phyloP scores from a whole-genome alignment of 2,329 filamentous ascomycete species.

The Aspergillus proliferans region DNA sequence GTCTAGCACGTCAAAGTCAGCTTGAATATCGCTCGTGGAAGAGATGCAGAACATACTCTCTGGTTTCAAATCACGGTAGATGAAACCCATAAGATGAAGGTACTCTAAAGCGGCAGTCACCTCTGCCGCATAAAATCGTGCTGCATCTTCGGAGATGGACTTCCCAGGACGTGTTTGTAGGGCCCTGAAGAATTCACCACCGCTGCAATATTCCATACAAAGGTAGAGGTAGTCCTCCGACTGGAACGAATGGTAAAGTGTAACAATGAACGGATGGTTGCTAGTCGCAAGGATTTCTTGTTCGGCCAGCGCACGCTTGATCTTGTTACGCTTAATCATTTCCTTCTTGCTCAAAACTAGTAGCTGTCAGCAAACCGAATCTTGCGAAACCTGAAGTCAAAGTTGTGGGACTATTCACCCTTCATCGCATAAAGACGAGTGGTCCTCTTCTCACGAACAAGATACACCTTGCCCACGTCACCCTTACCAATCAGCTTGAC shows the following conservation, averaged over 20 bases:
- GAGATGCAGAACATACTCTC: conserved; percentile 62
- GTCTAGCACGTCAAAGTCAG: conserved; percentile 51
- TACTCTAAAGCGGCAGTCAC: conserved; percentile 96
- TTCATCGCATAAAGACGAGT: conserved; percentile 96
- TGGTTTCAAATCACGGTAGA: conserved; percentile 95
- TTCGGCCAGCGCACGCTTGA: conserved; percentile 94
- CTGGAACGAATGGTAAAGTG: conserved; percentile 97
- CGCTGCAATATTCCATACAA: conserved; percentile 99
- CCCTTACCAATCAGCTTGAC: conserved; percentile 99
- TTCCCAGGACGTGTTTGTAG: conserved; percentile 95
- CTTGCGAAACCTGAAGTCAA: background rate
- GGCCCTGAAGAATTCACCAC: conserved; percentile 95
- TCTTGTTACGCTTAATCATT: conserved; percentile 99
- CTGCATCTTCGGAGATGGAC: conserved; percentile 93
- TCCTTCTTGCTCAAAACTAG: conserved; percentile 97
- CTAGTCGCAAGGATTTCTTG: conserved; percentile 97
- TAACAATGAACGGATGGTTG: conserved; percentile 98
- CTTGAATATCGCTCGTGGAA: background rate
- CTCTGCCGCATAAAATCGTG: conserved; percentile 93
- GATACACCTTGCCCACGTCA: conserved; percentile 95
- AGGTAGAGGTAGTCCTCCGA: conserved; percentile 97
- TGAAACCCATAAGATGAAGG: conserved; percentile 97
- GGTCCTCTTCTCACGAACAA: conserved; percentile 97
- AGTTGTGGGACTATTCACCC: conserved; percentile 51
- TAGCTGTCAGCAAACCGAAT: conserved; percentile 26